Evolutionary conservation across 352 stramenopile species (phyloP).

Genomic region (Pythium angustatum): DNA sequence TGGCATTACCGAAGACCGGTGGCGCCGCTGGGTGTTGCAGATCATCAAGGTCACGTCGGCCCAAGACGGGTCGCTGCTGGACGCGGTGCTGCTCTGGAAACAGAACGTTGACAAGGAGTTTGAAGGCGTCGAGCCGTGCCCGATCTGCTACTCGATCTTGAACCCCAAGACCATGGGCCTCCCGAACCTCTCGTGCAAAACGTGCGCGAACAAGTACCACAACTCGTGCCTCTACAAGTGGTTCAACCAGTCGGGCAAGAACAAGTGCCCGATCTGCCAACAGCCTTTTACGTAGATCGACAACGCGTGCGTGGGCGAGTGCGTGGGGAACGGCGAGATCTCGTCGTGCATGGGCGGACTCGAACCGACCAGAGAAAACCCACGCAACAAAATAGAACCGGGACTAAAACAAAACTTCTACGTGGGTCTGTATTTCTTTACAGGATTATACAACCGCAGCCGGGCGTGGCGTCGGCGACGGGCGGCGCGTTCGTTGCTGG

Average conservation of each 20-base stretch:
- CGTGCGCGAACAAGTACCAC: slow-evolving; percentile 93
- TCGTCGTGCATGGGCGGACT: too few relatives aligned
- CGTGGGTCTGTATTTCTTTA: slow-evolving; percentile 22
- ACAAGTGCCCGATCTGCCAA: slow-evolving; percentile 93
- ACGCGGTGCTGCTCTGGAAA: slow-evolving; percentile 92
- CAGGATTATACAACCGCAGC: slow-evolving; percentile 62
- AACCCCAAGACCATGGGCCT: slow-evolving; percentile 90
- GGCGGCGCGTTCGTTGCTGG: slow-evolving; percentile 27
- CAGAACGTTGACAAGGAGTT: slow-evolving; percentile 93
- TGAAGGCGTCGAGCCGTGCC: slow-evolving; percentile 90
- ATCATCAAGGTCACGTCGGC: slow-evolving; percentile 91
- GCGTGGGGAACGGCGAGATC: background rate
- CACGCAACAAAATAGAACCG: background rate
- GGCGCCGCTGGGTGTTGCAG: slow-evolving; percentile 92
- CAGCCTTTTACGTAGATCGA: slow-evolving; percentile 76
- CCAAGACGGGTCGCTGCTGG: slow-evolving; percentile 87
- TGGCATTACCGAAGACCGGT: slow-evolving; percentile 89
- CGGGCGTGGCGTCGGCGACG: slow-evolving; percentile 39
- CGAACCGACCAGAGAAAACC: too few relatives aligned
- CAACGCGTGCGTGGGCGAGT: background rate
- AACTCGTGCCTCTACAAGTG: slow-evolving; percentile 94
- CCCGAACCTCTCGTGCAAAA: slow-evolving; percentile 89
- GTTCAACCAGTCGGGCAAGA: slow-evolving; percentile 94
- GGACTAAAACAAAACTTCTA: background rate
- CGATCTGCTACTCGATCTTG: slow-evolving; percentile 93